A percentile compares a stretch with the other conserved stretches of the same genome.
Conservation (phyloP, 2,329 filamentous ascomycete genomes). For the Delphinella strobiligena region DNA sequence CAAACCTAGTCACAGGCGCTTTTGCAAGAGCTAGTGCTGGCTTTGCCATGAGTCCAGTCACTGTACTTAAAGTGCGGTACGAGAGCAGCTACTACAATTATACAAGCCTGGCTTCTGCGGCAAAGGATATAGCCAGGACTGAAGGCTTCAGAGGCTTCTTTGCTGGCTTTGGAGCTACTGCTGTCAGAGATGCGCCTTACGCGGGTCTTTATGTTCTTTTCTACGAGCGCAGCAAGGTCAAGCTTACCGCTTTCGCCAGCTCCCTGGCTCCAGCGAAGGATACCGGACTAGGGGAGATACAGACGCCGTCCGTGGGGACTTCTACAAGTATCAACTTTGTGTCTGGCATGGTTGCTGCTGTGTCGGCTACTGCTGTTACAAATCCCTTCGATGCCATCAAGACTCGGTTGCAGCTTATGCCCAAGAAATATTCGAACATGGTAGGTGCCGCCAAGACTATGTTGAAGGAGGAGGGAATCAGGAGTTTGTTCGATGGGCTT, state of each 20-base stretch:
- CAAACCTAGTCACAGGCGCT: constrained; percentile 77
- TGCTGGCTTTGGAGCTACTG: constrained; percentile 84
- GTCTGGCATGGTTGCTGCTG: constrained; percentile 70
- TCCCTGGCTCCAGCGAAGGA: constrained; percentile 12
- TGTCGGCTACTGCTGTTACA: constrained; percentile 72
- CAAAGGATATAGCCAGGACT: constrained; percentile 57
- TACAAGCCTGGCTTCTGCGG: constrained; percentile 60
- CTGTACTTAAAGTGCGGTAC: constrained; percentile 91
- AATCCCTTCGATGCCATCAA: constrained; percentile 98
- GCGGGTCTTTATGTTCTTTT: constrained; percentile 89
- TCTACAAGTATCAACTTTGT: constrained; percentile 70
- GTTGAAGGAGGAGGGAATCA: constrained; percentile 66
- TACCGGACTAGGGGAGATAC: background rate
- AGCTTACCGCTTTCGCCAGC: constrained; percentile 35
- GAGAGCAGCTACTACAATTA: constrained; percentile 83
- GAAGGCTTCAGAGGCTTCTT: constrained; percentile 81
- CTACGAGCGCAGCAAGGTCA: constrained; percentile 73
- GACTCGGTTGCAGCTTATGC: constrained; percentile 85
- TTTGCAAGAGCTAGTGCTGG: constrained; percentile 75
- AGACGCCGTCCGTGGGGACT: constrained; percentile 16
- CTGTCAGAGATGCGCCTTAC: constrained; percentile 89
- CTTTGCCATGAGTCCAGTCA: constrained; percentile 88
- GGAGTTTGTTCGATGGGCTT: constrained; percentile 75
- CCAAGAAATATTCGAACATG: constrained; percentile 71
- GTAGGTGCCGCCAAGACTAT: constrained; percentile 64